phyloP scores from a whole-genome alignment of 495 filamentous ascomycete species.

The Stereocaulon alpinum region DNA sequence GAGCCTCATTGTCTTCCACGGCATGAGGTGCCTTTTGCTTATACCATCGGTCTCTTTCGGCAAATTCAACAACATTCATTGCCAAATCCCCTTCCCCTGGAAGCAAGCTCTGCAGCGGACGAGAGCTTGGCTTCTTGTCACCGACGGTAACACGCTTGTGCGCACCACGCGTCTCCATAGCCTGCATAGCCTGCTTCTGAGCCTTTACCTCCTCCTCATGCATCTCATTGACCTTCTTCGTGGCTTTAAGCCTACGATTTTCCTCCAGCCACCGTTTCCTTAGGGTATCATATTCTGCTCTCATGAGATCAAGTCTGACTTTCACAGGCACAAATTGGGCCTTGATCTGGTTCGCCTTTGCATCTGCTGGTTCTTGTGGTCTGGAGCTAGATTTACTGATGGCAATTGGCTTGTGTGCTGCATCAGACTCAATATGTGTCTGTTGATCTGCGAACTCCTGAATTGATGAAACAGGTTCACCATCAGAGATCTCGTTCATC shows the following conservation, averaged over 20 bases:
- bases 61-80: conserved; percentile 26
- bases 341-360: conserved; percentile 12
- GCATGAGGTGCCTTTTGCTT: conserved; percentile 27
- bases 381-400: neutral
- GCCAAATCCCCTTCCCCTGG: conserved; percentile 30
- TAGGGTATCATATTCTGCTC: conserved; percentile 15
- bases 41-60: conserved; percentile 25
- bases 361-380: neutral
- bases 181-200: conserved; percentile 24
- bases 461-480: neutral
- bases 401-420: neutral
- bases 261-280: conserved; percentile 15
- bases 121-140: conserved; percentile 4
- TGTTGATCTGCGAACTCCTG: neutral
- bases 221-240: conserved; percentile 22
- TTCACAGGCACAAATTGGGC: conserved; percentile 21
- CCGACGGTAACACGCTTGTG: neutral
- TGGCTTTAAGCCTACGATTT: conserved; percentile 17
- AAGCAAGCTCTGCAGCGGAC: conserved; percentile 13
- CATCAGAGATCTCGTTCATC: neutral
- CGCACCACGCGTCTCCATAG: conserved; percentile 21
- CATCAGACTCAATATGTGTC: neutral
- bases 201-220: conserved; percentile 21
- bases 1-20: conserved; percentile 16
- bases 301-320: conserved; percentile 13